These are phyloP conservation scores for Xylaria sp. DNA, from an alignment of 2,329 filamentous ascomycete species.

Conservation along the genomic window DNA sequence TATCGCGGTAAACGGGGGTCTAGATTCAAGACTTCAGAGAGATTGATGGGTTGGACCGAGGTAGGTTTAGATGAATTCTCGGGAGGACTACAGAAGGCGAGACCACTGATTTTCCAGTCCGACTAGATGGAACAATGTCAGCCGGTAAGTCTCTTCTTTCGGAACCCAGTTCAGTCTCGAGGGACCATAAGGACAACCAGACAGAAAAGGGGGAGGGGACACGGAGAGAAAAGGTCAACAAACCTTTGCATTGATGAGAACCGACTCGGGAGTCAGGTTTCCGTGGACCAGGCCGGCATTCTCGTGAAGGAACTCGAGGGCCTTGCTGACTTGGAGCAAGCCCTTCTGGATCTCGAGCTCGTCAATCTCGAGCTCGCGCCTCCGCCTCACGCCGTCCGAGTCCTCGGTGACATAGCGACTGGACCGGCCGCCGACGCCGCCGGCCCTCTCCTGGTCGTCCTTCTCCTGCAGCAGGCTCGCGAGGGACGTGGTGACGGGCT, in stretches of 20 bases:
- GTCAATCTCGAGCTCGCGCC: conserved; percentile 91
- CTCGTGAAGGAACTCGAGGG: conserved; percentile 93
- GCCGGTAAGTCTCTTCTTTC: conserved; percentile 16
- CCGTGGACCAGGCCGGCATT: conserved; percentile 93
- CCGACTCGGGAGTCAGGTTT: conserved; percentile 91
- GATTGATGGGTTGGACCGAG: conserved; percentile 80
- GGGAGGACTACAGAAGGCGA: conserved; percentile 86
- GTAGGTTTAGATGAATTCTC: conserved; percentile 79
- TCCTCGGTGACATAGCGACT: conserved; percentile 87
- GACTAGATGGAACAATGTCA: conserved; percentile 68
- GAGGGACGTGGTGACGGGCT: conserved; percentile 89
- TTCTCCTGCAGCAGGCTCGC: conserved; percentile 85
- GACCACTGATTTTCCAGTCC: conserved; percentile 98
- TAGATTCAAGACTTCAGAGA: conserved; percentile 85
- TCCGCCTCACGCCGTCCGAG: conserved; percentile 75
- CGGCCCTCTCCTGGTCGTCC: conserved; percentile 81
- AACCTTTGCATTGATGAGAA: conserved; percentile 91
- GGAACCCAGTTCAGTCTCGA: no score
- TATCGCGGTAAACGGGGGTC: conserved; percentile 83
- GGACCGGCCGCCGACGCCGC: conserved; percentile 74
- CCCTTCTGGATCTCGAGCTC: conserved; percentile 98
- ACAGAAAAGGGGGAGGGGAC: not conserved
- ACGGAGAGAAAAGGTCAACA: not conserved
- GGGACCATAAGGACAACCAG: not conserved
- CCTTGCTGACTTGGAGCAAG: conserved; percentile 90